Percentiles rank a stretch among this genome's conserved stretches.
Evolutionary conservation across 495 filamentous ascomycete species (phyloP).

Genomic region (Trichoderma reesei): DNA sequence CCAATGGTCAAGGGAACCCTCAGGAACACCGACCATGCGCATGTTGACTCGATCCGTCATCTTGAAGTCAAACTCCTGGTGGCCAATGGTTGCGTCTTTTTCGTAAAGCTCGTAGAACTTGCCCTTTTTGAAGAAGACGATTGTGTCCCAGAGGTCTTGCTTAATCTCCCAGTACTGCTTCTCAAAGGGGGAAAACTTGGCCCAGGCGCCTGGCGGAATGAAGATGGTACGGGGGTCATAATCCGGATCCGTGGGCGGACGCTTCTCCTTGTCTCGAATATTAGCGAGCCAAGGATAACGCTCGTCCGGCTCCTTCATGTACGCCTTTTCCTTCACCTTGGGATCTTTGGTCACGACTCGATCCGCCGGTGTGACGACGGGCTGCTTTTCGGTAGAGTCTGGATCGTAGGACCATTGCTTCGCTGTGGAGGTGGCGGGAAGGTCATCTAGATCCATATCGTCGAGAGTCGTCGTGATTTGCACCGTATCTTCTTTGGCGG

Average conservation of each 20-base stretch:
- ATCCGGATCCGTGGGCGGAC: conserved; percentile 72
- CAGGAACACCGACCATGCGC: conserved; percentile 94
- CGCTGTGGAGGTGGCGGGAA: conserved; percentile 56
- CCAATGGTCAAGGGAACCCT: conserved; percentile 85
- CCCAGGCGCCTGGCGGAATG: conserved; percentile 68
- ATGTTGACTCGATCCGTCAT: conserved; percentile 98
- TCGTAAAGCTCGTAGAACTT: conserved; percentile 99
- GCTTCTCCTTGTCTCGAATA: conserved; percentile 68
- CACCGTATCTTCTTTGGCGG: conserved; percentile 19
- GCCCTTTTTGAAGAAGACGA: conserved; percentile 99
- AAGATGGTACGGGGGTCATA: conserved; percentile 88
- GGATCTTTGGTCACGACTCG: conserved; percentile 21
- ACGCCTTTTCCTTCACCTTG: conserved; percentile 62
- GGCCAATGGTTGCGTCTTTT: conserved; percentile 93
- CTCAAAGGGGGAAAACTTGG: conserved; percentile 83
- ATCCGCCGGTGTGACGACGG: conserved; percentile 30
- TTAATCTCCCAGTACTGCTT: conserved; percentile 99
- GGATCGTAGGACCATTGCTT: conserved; percentile 82
- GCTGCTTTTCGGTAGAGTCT: conserved; percentile 45
- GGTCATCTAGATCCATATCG: conserved; percentile 48
- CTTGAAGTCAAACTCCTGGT: conserved; percentile 95
- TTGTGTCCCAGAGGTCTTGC: conserved; percentile 91
- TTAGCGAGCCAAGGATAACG: conserved; percentile 87
- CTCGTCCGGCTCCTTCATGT: conserved; percentile 66
- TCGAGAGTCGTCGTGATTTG: conserved; percentile 20